Base-by-base conservation (phyloP, 2,329 filamentous ascomycete genomes). In the Sporothrix luriei region DNA sequence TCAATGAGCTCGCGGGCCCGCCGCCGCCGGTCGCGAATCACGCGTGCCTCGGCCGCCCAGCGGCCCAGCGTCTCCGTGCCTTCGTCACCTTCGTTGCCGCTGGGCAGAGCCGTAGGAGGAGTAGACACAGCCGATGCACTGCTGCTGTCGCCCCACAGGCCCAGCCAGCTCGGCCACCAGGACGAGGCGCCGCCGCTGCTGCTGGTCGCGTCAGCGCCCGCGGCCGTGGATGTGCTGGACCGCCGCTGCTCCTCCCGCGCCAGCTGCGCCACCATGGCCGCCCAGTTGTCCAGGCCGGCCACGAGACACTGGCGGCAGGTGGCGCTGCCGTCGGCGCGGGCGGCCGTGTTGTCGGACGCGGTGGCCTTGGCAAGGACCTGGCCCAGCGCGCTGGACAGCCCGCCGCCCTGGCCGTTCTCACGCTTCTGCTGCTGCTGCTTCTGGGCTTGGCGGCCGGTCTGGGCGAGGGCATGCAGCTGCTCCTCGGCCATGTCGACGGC, bases 261-360 rank as follows among this genome's bases (percentile, higher is more conserved):
- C 61, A 96, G 83, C 69, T 84, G 84, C 13, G 83, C 82, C 24
- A 95, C 89, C 91, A 98, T 98, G 38, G 84, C 85, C 61, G 86
- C 85, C 94, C 94, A 97, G 77, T 97, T 96, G 6, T 86, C 84
- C 0, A 97, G 83, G 0, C 92, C 92, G 2, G 91, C 88, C 70
- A 87, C 82, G 6, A 97, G 84, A 76, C 94, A 97, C 74, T 94
- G 86, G 46, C 86, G 86, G 77, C 94, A 97, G 51, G 87, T 88
- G 72, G 85, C 84, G 73, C 82, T 84, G 4, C 84, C 83, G 79
- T 75, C 52, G 24, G 33, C 13, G 5, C 49, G 11, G 3, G 57
- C 49, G 3, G 69, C 48, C 57, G 26, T 59, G 55, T 59, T 59
- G 55, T 59, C 38, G 16, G 51, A 61, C 9, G 40, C 49, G 55